Conservation (phyloP, 2,329 filamentous ascomycete genomes). For the Chalaropsis ovoidea region DNA sequence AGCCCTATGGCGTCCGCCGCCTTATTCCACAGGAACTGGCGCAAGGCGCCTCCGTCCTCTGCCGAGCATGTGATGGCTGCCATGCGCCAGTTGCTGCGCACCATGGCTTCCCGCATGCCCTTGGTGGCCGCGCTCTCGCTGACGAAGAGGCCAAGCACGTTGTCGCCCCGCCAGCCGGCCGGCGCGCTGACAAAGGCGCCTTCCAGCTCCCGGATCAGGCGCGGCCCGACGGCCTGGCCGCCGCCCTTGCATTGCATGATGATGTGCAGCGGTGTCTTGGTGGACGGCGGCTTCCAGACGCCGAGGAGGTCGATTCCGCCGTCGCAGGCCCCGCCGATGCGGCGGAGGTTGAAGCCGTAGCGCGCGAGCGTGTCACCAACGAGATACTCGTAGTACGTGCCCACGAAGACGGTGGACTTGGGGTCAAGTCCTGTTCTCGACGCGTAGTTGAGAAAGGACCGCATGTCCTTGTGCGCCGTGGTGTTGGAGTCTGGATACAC, state of each 20-base stretch:
- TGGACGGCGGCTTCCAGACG: slow-evolving; percentile 50
- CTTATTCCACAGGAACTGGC: slow-evolving; percentile 65
- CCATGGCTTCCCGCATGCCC: slow-evolving; percentile 64
- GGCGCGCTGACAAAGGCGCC: slow-evolving; percentile 69
- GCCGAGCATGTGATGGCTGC: slow-evolving; percentile 52
- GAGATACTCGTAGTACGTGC: slow-evolving; percentile 69
- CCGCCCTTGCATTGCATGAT: slow-evolving; percentile 61
- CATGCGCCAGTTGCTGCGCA: slow-evolving; percentile 58
- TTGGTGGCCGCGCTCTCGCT: slow-evolving; percentile 61
- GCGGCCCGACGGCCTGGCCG: slow-evolving; percentile 43
- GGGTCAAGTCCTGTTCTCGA: slow-evolving; percentile 45
- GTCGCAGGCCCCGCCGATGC: slow-evolving; percentile 58
- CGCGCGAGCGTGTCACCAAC: slow-evolving; percentile 45
- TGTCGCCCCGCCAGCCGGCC: slow-evolving; percentile 55
- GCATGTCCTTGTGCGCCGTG: slow-evolving; percentile 47
- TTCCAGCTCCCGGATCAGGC: slow-evolving; percentile 62
- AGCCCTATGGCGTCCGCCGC: slow-evolving; percentile 53
- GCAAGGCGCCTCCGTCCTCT: slow-evolving; percentile 46
- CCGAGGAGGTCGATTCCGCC: slow-evolving; percentile 66
- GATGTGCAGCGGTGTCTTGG: slow-evolving; percentile 36
- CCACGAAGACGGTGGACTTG: slow-evolving; percentile 52
- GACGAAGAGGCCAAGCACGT: slow-evolving; percentile 61
- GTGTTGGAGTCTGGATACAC: slow-evolving; percentile 23
- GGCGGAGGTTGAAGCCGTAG: slow-evolving; percentile 54
- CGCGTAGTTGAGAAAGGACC: slow-evolving; percentile 56